phyloP scores from a whole-genome alignment of 2,329 filamentous ascomycete genomes.

The Rasamsonia emersonii region DNA sequence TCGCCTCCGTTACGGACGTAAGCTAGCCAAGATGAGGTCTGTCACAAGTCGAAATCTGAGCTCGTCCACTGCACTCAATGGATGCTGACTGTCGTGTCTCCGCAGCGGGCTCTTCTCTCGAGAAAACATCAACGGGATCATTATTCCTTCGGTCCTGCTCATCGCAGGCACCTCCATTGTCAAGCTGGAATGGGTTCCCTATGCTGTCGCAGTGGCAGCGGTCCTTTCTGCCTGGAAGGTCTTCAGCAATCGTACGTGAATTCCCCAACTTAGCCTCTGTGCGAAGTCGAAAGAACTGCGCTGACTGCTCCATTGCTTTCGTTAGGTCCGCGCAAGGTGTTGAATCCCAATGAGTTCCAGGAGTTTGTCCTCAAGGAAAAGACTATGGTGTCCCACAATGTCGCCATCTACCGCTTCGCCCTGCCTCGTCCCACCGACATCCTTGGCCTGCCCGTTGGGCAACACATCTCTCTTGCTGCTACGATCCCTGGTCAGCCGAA shows the following conservation, averaged over 20 bases:
- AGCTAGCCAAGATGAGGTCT: constrained; percentile 12
- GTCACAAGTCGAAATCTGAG: too few species aligned
- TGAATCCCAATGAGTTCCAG: constrained; percentile 83
- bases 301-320: constrained; percentile 6
- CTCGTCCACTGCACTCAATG: too few species aligned
- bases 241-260: constrained; percentile 57
- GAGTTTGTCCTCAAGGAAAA: constrained; percentile 91
- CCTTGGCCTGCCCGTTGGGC: constrained; percentile 92
- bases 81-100: too few species aligned
- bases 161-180: constrained; percentile 67
- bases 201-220: constrained; percentile 59
- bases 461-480: constrained; percentile 95
- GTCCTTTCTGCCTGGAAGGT: constrained; percentile 64
- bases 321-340: constrained; percentile 66
- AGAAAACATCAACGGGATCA: constrained; percentile 67
- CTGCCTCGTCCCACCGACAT: constrained; percentile 71
- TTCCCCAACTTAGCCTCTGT: neutral
- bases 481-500: constrained; percentile 66
- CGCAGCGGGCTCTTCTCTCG: constrained; percentile 18
- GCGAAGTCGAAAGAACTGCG: too few species aligned
- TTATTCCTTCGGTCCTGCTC: constrained; percentile 72
- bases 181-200: constrained; percentile 68
- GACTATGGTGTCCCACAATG: constrained; percentile 94
- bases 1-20: neutral
- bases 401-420: constrained; percentile 93